Evolutionary conservation across 768 basidiomycete genomes (phyloP).

Genomic region (Serendipita sp.): DNA sequence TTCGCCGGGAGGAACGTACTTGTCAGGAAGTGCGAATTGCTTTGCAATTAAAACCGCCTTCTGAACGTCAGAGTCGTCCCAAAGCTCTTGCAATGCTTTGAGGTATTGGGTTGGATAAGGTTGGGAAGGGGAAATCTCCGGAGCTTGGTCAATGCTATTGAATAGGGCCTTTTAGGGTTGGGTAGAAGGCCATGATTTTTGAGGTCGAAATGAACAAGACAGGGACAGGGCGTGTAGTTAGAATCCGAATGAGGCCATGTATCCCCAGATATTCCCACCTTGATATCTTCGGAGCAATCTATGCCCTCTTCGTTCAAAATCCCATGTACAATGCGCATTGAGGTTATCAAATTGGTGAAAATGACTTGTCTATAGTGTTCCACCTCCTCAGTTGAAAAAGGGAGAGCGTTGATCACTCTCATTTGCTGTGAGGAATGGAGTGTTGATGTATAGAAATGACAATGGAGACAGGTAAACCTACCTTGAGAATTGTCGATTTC

Average conservation of each 20-base stretch:
- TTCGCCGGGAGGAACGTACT: constrained; percentile 30
- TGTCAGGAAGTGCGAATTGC: constrained; percentile 82
- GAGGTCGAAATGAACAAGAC: no score
- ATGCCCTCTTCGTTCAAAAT: constrained; percentile 84
- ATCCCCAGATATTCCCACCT: constrained; percentile 12
- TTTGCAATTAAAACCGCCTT: constrained; percentile 65
- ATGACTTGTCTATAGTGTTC: constrained; percentile 83
- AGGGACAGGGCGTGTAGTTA: no score
- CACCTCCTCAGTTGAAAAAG: constrained; percentile 66
- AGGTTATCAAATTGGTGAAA: constrained; percentile 80
- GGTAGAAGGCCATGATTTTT: not conserved
- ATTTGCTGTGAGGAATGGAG: constrained; percentile 50
- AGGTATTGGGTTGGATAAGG: constrained; percentile 55
- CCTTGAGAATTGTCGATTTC: constrained; percentile 85
- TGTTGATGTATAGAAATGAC: not conserved
- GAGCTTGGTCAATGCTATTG: constrained; percentile 45
- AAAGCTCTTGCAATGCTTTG: constrained; percentile 51
- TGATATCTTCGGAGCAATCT: constrained; percentile 45
- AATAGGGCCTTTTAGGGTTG: constrained; percentile 24
- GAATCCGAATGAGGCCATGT: no score
- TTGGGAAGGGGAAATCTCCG: constrained; percentile 63
- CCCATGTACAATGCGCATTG: constrained; percentile 65
- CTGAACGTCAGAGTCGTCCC: constrained; percentile 65
- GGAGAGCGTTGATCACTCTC: constrained; percentile 81
- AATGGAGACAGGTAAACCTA: constrained; percentile 17